Conservation (phyloP, 768 basidiomycete species). For the Ephemerocybe angulata region DNA sequence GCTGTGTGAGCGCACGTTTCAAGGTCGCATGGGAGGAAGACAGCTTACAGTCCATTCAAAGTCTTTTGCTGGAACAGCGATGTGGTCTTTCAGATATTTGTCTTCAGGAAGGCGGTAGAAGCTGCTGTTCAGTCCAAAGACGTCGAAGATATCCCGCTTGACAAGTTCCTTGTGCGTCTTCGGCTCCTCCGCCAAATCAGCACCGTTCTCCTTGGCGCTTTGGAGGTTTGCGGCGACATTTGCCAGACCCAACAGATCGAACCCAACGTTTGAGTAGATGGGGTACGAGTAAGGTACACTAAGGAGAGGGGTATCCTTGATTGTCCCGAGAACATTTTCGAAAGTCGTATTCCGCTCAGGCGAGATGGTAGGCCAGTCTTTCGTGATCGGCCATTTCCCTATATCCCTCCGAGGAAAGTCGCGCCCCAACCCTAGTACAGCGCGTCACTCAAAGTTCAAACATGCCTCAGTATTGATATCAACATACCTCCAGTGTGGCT, state of each 20-base stretch:
- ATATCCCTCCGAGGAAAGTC: conserved; percentile 32
- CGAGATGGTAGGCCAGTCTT: conserved; percentile 3
- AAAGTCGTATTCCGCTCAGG: conserved; percentile 11
- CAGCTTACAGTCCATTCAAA: conserved; percentile 32
- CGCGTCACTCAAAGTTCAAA: background rate
- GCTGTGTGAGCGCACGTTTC: background rate
- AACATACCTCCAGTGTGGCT: conserved; percentile 36
- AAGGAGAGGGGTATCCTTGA: conserved; percentile 36
- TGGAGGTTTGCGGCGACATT: conserved; percentile 50
- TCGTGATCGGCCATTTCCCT: conserved; percentile 37
- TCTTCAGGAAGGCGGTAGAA: conserved; percentile 38
- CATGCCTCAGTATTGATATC: background rate
- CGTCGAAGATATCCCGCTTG: conserved; percentile 47
- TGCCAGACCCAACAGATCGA: conserved; percentile 68
- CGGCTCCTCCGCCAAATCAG: conserved; percentile 28
- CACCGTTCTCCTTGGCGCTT: too few species aligned
- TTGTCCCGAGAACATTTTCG: conserved; percentile 28
- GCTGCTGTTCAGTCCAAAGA: conserved; percentile 41
- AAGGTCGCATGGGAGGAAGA: background rate
- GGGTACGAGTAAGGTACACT: conserved; percentile 45
- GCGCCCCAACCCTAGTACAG: conserved; percentile 29
- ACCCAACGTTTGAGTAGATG: conserved; percentile 76
- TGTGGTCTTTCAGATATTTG: conserved; percentile 23
- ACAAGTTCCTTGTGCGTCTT: conserved; percentile 41
- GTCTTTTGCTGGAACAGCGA: conserved; percentile 39